Percentiles rank a stretch among this genome's conserved stretches.
Conservation (phyloP, 495 filamentous ascomycete species). For the Trichoderma parareesei region DNA sequence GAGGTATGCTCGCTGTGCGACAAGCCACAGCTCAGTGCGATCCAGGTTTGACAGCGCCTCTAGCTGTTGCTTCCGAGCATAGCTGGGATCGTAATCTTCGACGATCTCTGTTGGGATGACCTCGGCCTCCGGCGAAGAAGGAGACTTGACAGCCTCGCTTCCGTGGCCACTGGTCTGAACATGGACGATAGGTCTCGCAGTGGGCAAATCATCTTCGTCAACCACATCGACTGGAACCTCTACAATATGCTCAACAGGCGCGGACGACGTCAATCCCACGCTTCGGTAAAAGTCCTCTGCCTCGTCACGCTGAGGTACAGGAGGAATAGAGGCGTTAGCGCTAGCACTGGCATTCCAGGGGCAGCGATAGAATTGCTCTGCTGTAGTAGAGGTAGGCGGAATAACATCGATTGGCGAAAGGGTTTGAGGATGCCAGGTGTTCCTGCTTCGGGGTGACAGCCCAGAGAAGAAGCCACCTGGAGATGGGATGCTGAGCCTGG, state of each 20-base stretch:
- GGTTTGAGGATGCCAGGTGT: slow-evolving; percentile 62
- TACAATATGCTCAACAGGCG: slow-evolving; percentile 59
- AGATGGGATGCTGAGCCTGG: slow-evolving; percentile 73
- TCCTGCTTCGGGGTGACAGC: slow-evolving; percentile 58
- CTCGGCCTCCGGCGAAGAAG: slow-evolving; percentile 32
- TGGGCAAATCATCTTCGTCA: slow-evolving; percentile 57
- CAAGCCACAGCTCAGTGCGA: slow-evolving; percentile 74
- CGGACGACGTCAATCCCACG: slow-evolving; percentile 19
- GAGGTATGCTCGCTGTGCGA: slow-evolving; percentile 69
- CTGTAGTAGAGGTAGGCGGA: slow-evolving; percentile 67
- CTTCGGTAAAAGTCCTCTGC: slow-evolving; percentile 24
- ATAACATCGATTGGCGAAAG: slow-evolving; percentile 35
- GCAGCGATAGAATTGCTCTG: slow-evolving; percentile 74
- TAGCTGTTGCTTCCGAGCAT: slow-evolving; percentile 56
- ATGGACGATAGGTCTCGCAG: slow-evolving; percentile 42
- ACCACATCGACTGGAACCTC: slow-evolving; percentile 45
- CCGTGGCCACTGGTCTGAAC: not conserved
- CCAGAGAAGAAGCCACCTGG: slow-evolving; percentile 88
- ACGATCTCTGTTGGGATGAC: slow-evolving; percentile 45
- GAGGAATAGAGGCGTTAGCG: slow-evolving; percentile 21
- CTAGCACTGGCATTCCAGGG: slow-evolving; percentile 49
- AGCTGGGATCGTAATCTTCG: slow-evolving; percentile 62
- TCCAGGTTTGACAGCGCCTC: slow-evolving; percentile 60
- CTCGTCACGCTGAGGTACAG: slow-evolving; percentile 25
- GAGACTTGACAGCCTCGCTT: slow-evolving; percentile 15